These are phyloP conservation scores for Mucor lusitanicus DNA, from an alignment of 371 early-diverging fungal species.

Conservation along the genomic window DNA sequence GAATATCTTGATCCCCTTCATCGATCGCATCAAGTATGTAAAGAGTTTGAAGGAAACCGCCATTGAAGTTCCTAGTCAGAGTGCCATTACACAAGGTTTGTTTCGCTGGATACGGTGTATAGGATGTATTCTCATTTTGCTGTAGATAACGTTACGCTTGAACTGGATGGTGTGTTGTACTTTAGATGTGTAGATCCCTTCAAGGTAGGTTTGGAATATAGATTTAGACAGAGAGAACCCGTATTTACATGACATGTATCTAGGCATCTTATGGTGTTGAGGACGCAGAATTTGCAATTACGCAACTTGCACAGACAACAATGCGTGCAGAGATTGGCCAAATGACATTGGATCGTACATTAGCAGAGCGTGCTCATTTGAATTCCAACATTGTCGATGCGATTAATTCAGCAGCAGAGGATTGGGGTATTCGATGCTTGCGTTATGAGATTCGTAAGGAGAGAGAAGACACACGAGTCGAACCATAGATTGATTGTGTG, in stretches of 20 bases:
- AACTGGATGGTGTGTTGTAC: slow-evolving; percentile 96
- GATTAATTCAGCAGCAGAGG: slow-evolving; percentile 91
- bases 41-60: slow-evolving; percentile 95
- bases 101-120: background rate
- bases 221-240: background rate
- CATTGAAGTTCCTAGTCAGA: slow-evolving; percentile 92
- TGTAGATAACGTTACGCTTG: slow-evolving; percentile 92
- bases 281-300: slow-evolving; percentile 92
- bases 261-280: slow-evolving; percentile 96
- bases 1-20: slow-evolving; percentile 82
- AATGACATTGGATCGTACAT: slow-evolving; percentile 94
- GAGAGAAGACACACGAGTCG: background rate
- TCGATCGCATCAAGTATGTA: slow-evolving; percentile 92
- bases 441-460: slow-evolving; percentile 85
- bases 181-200: slow-evolving; percentile 92
- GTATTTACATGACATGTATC: background rate
- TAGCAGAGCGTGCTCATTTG: slow-evolving; percentile 92
- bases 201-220: slow-evolving; percentile 56
- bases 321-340: slow-evolving; percentile 99
- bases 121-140: background rate
- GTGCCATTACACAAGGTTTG: slow-evolving; percentile 88
- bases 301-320: slow-evolving; percentile 97
- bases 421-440: slow-evolving; percentile 96
- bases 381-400: slow-evolving; percentile 94
- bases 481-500: slow-evolving; percentile 1